Evolutionary conservation across 108 stramenopile species (phyloP).

Genomic region (Pseudonitzschia multiseries): DNA sequence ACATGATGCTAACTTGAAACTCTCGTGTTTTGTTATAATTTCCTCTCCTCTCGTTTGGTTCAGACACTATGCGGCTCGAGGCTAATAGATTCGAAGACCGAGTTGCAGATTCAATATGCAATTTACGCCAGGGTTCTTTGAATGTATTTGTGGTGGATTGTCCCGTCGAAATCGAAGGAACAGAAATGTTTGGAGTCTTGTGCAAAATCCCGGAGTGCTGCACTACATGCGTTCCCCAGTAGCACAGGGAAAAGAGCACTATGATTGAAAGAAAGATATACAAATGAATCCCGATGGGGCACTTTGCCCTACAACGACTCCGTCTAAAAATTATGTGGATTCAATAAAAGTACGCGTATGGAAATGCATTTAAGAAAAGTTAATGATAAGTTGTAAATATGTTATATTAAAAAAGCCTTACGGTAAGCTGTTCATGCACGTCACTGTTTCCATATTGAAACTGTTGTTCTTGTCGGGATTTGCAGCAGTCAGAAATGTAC

Average conservation of each 20-base stretch:
- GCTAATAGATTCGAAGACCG: slow-evolving; percentile 41
- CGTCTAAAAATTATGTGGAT: too few relatives aligned
- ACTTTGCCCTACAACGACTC: background rate
- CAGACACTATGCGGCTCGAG: slow-evolving; percentile 32
- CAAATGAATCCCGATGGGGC: background rate
- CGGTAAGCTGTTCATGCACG: too few relatives aligned
- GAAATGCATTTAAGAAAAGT: too few relatives aligned
- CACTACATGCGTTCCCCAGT: slow-evolving; percentile 31
- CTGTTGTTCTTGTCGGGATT: too few relatives aligned
- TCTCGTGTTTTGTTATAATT: background rate
- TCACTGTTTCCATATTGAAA: too few relatives aligned
- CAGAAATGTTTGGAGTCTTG: slow-evolving; percentile 34
- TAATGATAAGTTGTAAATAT: too few relatives aligned
- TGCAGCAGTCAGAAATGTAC: too few relatives aligned
- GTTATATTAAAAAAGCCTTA: too few relatives aligned
- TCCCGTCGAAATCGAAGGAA: slow-evolving; percentile 16
- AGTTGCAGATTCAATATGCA: slow-evolving; percentile 49
- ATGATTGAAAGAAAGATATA: background rate
- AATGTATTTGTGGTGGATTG: slow-evolving; percentile 41
- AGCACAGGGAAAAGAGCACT: background rate
- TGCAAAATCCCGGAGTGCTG: slow-evolving; percentile 44
- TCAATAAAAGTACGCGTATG: too few relatives aligned
- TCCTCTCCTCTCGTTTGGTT: background rate
- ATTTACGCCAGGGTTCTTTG: slow-evolving; percentile 27
- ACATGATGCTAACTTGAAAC: background rate